Base-by-base conservation (phyloP, 768 basidiomycete genomes). In the Lentinula detonsa region DNA sequence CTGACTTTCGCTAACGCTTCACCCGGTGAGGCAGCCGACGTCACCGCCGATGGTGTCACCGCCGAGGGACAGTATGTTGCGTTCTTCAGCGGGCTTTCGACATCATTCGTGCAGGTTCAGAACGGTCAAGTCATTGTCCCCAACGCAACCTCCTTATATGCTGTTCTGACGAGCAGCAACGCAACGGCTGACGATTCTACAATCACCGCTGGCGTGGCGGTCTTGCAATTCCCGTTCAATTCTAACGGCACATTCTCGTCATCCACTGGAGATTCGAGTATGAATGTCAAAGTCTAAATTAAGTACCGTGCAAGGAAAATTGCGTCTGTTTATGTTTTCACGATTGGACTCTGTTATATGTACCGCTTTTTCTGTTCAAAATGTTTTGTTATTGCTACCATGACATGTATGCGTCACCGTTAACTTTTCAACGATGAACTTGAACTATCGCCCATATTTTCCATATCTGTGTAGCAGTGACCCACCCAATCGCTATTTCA, bases 1-100 rank as follows among this genome's bases (percentile, higher is more conserved):
- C 73, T 84, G 31, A 67, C 70, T 16, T 59, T 74, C 45, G 65
- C 65, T 8, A 62, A 68, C 18, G 61, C 72, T 62, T 63, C 68
- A 7, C 61, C 76, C 21, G 73, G 73, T 7, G 66, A 69, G 33
- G 65, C 57, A 5, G 67, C 76, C 49, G 58, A 61, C 6, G 65
- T 76, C 46, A 53, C 64, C 7, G 69, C 68, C 54, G 57, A 58
- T 31, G 40, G 61, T 50, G 37, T 62, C 6, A 45, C 62, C 4
- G 48, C 61, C 11, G 40, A 62, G 16, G 62, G 62, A 23, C 62
- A 72, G 53, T 78, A 70, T 64, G 72, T 77, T 43, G 75, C 77
- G 62, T 77, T 78, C 72, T 73, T 76, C 64, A 65, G 70, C 28
- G 82, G 80, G 13, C 69, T 81, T 18, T 64, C 50, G 52, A 66